phyloP scores from a whole-genome alignment of 768 basidiomycete genomes.

The Cystofilobasidium capitatum region DNA sequence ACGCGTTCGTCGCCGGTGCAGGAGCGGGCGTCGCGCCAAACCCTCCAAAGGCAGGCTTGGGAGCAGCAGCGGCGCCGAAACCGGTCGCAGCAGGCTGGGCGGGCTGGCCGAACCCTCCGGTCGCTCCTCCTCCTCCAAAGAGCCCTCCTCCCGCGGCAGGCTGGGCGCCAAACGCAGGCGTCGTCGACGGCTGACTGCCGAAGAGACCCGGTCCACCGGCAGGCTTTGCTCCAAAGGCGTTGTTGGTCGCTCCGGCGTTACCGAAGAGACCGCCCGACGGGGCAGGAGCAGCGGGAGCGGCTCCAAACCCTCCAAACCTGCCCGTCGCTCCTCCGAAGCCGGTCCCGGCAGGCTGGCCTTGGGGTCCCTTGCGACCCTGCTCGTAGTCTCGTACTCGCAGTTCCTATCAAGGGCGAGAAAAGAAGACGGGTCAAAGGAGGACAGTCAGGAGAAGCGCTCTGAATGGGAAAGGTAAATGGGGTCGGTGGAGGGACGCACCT shows the following conservation, averaged over 20 bases:
- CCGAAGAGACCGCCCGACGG: conserved; percentile 22
- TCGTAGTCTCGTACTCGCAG: conserved; percentile 26
- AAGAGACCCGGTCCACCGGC: conserved; percentile 23
- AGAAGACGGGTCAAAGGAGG: too few species aligned
- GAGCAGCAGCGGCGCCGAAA: conserved; percentile 26
- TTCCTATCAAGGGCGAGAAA: conserved; percentile 2
- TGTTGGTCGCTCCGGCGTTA: not conserved
- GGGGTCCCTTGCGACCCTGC: conserved; percentile 25
- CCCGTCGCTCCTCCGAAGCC: conserved; percentile 17
- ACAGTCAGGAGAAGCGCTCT: not conserved
- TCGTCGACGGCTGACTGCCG: conserved; percentile 7
- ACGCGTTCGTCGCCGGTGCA: conserved; percentile 11
- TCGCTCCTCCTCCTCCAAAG: conserved; percentile 18
- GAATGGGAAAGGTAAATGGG: not conserved
- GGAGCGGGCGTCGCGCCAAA: conserved; percentile 15
- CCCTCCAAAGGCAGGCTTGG: conserved; percentile 17
- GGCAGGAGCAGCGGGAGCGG: conserved; percentile 14
- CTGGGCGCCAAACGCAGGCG: conserved; percentile 19
- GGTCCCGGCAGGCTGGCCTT: conserved; percentile 13
- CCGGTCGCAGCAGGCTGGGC: conserved; percentile 29
- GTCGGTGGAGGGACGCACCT: conserved; percentile 3
- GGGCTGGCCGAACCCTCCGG: conserved; percentile 32
- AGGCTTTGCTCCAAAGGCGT: conserved; percentile 20
- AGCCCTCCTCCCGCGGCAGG: conserved; percentile 22
- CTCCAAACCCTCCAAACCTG: conserved; percentile 22